Evolutionary conservation across 1,284 basidiomycete genomes (phyloP), one percentile per base, ranked within the genome.

Genomic region (Anthracocystis walkeri): DNA sequence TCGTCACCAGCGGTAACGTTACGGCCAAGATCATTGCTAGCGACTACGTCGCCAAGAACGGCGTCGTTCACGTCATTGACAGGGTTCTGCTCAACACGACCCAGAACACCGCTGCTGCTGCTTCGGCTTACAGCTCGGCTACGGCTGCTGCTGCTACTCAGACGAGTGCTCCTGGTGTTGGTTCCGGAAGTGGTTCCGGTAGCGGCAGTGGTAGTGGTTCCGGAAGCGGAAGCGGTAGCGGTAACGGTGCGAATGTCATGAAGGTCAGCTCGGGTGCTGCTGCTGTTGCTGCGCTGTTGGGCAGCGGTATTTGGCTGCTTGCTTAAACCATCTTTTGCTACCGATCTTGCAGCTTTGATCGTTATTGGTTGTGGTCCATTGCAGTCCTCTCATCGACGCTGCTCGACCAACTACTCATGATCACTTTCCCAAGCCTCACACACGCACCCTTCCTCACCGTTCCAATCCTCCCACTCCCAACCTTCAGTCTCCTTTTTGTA

Each of bases 1-100:
- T 87, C 82, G 89, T 93, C 61, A 88, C 86, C 23, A 87, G 86
- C 12, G 89, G 88, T 29, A 88, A 88, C 49, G 86, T 88, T 10
- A 88, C 88, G 18, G 91, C 90, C 10, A 85, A 85, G 71, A 90
- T 93, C 78, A 81, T 91, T 25, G 87, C 87, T 58, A 86, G 89
- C 25, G 91, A 93, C 82, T 87, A 92, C 8, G 87, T 93, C 74
- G 85, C 90, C 27, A 82, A 87, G 31, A 93, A 93, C 77, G 92
- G 92, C 64, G 92, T 93, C 25, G 81, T 92, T 7, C 91, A 93
- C 82, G 84, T 85, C 54, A 89, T 93, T 70, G 89, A 92, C 82
- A 76, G 84, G 3, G 90, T 92, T 12, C 87, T 93, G 50, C 65
- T 90, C 52, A 89, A 91, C 84, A 87, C 88, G 4, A 82, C 86